Conservation (phyloP, 202 grass and related monocot genomes). For the Zoysia matrella region DNA sequence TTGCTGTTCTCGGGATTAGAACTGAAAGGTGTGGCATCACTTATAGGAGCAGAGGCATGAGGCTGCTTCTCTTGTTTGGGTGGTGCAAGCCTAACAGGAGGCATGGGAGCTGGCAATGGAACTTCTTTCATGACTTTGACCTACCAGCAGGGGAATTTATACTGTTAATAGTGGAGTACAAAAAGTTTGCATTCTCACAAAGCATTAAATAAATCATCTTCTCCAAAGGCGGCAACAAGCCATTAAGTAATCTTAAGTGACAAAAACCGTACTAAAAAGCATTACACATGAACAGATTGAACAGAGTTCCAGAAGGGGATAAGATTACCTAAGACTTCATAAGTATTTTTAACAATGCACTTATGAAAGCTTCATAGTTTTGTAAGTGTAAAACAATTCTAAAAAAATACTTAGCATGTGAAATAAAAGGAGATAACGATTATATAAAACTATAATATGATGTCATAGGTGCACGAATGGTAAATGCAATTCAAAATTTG, state of each 20-base stretch:
- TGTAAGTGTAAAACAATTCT: neutral
- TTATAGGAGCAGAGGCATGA: slow-evolving; percentile 29
- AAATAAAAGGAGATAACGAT: slow-evolving; percentile 1
- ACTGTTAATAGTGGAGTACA: neutral
- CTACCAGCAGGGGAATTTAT: slow-evolving; percentile 36
- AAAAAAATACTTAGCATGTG: neutral
- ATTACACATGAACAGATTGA: slow-evolving; percentile 3
- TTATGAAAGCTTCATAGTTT: neutral
- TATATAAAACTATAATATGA: neutral
- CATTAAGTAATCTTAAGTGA: neutral
- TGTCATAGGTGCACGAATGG: neutral
- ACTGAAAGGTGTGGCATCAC: slow-evolving; percentile 54
- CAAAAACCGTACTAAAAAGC: neutral
- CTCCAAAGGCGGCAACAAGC: neutral
- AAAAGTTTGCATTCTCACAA: slow-evolving; percentile 6
- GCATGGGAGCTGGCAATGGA: slow-evolving; percentile 41
- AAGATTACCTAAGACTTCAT: neutral
- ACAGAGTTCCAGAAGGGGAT: neutral
- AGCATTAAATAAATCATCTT: too few relatives aligned
- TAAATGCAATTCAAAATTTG: slow-evolving; percentile 14
- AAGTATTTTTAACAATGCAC: neutral
- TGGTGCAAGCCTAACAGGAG: slow-evolving; percentile 48
- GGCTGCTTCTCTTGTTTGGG: neutral
- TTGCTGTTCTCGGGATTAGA: slow-evolving; percentile 60
- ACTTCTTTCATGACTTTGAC: slow-evolving; percentile 77